These are phyloP conservation scores for Phanerochaete sordida DNA, from an alignment of 768 basidiomycete species.

Conservation along the genomic window DNA sequence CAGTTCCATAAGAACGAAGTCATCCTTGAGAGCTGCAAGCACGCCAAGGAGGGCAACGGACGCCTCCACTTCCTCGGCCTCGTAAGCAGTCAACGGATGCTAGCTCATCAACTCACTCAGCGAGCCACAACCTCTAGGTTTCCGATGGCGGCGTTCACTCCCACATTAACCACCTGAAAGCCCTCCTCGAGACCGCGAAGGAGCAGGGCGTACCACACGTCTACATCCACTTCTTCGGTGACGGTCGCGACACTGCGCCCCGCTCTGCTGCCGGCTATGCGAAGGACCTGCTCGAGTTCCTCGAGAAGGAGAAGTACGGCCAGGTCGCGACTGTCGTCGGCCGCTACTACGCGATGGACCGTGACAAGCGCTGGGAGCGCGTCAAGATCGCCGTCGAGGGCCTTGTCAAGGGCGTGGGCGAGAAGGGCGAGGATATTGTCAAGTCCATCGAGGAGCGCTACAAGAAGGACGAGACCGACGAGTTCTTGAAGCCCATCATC, in stretches of 20 bases:
- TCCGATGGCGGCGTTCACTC: constrained; percentile 98
- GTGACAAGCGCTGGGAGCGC: constrained; percentile 95
- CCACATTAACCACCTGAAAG: constrained; percentile 86
- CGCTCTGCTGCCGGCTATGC: constrained; percentile 76
- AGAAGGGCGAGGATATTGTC: constrained; percentile 56
- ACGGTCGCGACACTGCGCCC: constrained; percentile 93
- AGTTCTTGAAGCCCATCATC: constrained; percentile 95
- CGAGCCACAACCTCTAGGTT: constrained; percentile 41
- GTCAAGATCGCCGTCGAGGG: constrained; percentile 88
- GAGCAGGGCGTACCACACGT: constrained; percentile 79
- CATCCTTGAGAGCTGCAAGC: constrained; percentile 71
- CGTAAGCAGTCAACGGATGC: constrained; percentile 34
- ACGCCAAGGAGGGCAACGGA: constrained; percentile 79
- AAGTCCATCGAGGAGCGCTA: constrained; percentile 72
- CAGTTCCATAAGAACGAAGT: constrained; percentile 77
- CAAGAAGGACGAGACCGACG: constrained; percentile 84
- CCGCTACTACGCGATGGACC: constrained; percentile 96
- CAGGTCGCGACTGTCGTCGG: constrained; percentile 84
- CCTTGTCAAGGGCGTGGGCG: constrained; percentile 68
- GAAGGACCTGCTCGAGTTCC: constrained; percentile 72
- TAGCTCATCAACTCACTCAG: background rate
- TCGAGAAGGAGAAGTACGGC: constrained; percentile 73
- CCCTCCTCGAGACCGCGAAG: constrained; percentile 88
- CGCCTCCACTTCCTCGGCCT: constrained; percentile 87
- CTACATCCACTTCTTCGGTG: constrained; percentile 92